Conservation (phyloP, 1,284 basidiomycete genomes). For the Termitomyces sp. region DNA sequence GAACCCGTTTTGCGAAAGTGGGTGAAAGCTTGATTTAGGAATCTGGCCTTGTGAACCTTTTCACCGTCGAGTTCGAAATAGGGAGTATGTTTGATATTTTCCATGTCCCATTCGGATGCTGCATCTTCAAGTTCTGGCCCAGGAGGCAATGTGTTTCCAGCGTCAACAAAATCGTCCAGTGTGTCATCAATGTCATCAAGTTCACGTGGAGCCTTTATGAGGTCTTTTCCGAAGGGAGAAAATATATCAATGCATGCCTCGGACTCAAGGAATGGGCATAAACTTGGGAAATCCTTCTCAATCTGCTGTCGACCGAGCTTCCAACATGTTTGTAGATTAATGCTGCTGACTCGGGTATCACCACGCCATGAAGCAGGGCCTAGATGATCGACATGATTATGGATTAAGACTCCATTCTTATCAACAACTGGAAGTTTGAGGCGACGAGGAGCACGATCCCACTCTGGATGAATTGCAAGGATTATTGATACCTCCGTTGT, state of each 20-base stretch:
- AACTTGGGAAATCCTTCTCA: slow-evolving; percentile 15
- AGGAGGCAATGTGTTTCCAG: background rate
- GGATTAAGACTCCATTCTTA: slow-evolving; percentile 16
- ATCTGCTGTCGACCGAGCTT: slow-evolving; percentile 20
- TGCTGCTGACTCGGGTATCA: background rate
- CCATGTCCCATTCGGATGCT: background rate
- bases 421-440: slow-evolving; percentile 22
- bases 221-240: slow-evolving; percentile 12
- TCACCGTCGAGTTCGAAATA: background rate
- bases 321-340: slow-evolving; percentile 27
- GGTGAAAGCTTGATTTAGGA: too few relatives aligned
- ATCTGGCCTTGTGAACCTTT: background rate
- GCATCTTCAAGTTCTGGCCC: background rate
- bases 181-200: background rate
- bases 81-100: background rate
- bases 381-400: slow-evolving; percentile 26
- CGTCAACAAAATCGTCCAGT: background rate
- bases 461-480: slow-evolving; percentile 31
- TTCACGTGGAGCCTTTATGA: background rate
- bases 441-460: slow-evolving; percentile 29
- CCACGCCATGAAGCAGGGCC: slow-evolving; percentile 26
- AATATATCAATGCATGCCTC: slow-evolving; percentile 21
- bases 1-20: too few relatives aligned
- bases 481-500: slow-evolving; percentile 30
- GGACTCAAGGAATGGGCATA: slow-evolving; percentile 8